A percentile compares a stretch with the other conserved stretches of the same genome.
Evolutionary conservation across 2,329 filamentous ascomycete genomes (phyloP).

Genomic region (Ophiostoma triangulosporum): DNA sequence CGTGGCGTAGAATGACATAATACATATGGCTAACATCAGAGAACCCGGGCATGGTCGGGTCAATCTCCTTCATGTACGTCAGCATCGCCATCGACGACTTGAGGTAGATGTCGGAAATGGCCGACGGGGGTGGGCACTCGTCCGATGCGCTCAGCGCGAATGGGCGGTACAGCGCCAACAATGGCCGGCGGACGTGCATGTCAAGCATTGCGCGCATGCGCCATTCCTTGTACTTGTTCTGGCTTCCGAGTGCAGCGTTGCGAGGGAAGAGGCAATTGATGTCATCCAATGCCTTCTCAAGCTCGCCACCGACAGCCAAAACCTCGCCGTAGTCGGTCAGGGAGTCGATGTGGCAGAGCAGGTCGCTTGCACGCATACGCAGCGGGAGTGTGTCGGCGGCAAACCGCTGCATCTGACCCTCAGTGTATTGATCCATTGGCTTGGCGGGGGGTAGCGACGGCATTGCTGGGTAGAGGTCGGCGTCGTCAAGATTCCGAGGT

Average conservation of each 20-base stretch:
- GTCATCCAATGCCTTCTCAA: slow-evolving; percentile 41
- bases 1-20: slow-evolving; percentile 37
- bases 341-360: slow-evolving; percentile 38
- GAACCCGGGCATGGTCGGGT: slow-evolving; percentile 32
- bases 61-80: slow-evolving; percentile 40
- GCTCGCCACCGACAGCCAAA: slow-evolving; percentile 37
- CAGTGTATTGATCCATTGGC: slow-evolving; percentile 38
- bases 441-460: slow-evolving; percentile 33
- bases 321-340: slow-evolving; percentile 40
- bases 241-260: slow-evolving; percentile 27
- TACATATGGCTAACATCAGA: slow-evolving; percentile 37
- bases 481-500: slow-evolving; percentile 40
- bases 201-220: slow-evolving; percentile 36
- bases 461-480: slow-evolving; percentile 34
- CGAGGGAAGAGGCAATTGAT: slow-evolving; percentile 39
- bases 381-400: slow-evolving; percentile 35
- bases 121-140: slow-evolving; percentile 31
- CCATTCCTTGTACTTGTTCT: slow-evolving; percentile 37
- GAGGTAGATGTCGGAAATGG: slow-evolving; percentile 37
- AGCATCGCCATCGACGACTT: slow-evolving; percentile 42
- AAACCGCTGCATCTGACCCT: slow-evolving; percentile 41
- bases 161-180: slow-evolving; percentile 40
- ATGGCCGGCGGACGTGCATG: slow-evolving; percentile 38
- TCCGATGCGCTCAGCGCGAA: slow-evolving; percentile 35
- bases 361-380: slow-evolving; percentile 35